These are phyloP conservation scores for Agaricus subrufescens DNA, from an alignment of 768 basidiomycete species.

Conservation along the genomic window DNA sequence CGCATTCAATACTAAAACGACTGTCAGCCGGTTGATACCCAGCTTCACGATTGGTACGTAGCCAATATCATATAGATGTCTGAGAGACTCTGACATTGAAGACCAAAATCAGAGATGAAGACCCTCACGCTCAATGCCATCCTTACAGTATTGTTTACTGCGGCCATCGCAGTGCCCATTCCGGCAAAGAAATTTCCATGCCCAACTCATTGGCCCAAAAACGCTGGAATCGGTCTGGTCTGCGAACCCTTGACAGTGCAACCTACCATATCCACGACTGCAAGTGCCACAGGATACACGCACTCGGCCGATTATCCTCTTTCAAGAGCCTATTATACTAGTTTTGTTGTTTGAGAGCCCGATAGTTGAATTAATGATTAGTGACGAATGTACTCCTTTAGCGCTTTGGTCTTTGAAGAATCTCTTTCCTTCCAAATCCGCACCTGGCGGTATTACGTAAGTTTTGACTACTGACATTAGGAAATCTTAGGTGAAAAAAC, in stretches of 20 bases:
- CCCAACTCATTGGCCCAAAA: constrained; percentile 2
- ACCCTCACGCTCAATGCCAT: neutral
- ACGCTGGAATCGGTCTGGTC: constrained; percentile 2
- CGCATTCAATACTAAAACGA: too few relatives aligned
- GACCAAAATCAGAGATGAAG: constrained; percentile 3
- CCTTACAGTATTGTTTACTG: neutral
- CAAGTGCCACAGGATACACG: neutral
- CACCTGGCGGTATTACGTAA: neutral
- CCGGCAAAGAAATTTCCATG: neutral
- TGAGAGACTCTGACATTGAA: neutral
- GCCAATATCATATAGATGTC: too few relatives aligned
- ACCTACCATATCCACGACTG: neutral
- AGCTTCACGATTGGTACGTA: too few relatives aligned
- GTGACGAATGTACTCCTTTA: neutral
- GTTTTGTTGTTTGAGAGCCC: too few relatives aligned
- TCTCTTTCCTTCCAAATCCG: too few relatives aligned
- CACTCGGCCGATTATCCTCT: too few relatives aligned
- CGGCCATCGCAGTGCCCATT: neutral
- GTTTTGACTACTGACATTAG: neutral
- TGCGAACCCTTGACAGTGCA: neutral
- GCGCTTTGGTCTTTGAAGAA: too few relatives aligned
- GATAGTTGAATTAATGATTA: too few relatives aligned
- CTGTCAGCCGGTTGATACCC: too few relatives aligned
- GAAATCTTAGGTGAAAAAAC: neutral
- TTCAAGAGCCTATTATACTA: too few relatives aligned